Percentiles rank a stretch among this genome's conserved stretches.
Evolutionary conservation across 2,329 filamentous ascomycete genomes (phyloP).

Genomic region (Fusarium equiseti): DNA sequence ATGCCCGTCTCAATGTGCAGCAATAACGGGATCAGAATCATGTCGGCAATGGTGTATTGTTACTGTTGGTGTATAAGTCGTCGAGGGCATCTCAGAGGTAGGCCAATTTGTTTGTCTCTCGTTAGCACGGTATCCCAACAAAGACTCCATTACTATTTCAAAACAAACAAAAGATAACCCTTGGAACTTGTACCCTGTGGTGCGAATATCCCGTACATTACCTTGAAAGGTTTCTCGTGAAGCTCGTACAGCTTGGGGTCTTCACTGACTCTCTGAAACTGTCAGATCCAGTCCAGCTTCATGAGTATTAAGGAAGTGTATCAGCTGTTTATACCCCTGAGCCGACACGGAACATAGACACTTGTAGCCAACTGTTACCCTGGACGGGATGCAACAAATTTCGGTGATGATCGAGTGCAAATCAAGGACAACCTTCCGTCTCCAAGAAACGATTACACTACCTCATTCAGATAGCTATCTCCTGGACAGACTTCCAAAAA

Average conservation of each 20-base stretch:
- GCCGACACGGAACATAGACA: no score
- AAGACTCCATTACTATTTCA: neutral
- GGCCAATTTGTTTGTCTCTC: neutral
- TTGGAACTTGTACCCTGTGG: neutral
- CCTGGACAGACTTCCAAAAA: neutral
- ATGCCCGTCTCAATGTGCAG: fast-evolving
- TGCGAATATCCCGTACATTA: neutral
- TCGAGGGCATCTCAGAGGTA: neutral
- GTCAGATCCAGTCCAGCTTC: neutral
- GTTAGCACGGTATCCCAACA: neutral
- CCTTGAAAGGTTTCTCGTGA: no score
- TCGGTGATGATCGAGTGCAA: neutral
- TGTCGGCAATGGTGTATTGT: neutral
- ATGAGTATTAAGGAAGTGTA: no score
- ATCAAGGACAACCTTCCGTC: neutral
- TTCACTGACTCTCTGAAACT: neutral
- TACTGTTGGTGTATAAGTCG: neutral
- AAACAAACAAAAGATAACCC: neutral
- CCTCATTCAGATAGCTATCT: neutral
- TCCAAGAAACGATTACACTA: no score
- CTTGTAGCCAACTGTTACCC: neutral
- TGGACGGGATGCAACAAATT: neutral
- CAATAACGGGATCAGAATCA: neutral
- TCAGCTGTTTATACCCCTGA: no score
- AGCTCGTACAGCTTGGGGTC: neutral